These are phyloP conservation scores for Picochlorum sp. DNA, from an alignment of 139 green algal species.

Conservation along the genomic window DNA sequence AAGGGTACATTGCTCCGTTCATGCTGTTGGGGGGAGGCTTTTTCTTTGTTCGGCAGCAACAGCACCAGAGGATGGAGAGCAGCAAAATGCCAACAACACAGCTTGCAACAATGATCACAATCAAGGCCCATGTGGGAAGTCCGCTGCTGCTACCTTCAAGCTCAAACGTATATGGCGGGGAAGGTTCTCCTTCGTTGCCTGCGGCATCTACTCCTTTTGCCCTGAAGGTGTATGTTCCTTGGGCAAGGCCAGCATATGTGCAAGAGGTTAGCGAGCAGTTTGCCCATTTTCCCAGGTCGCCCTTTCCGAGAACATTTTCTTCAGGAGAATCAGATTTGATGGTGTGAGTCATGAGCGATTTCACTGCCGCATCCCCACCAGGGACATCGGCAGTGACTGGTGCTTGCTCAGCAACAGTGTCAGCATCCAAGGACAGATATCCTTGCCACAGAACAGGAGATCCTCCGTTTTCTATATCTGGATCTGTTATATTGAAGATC, in stretches of 20 bases:
- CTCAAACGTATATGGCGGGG: constrained; percentile 17
- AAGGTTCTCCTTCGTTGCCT: constrained; percentile 28
- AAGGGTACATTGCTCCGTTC: background rate
- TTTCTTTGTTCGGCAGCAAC: constrained; percentile 9
- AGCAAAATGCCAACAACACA: constrained; percentile 8
- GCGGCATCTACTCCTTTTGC: constrained; percentile 26
- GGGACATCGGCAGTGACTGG: too few relatives aligned
- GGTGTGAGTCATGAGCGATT: background rate
- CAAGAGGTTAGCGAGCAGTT: constrained; percentile 17
- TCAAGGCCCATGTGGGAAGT: constrained; percentile 25
- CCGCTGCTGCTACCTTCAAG: constrained; percentile 3
- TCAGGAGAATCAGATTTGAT: background rate
- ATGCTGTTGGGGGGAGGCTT: background rate
- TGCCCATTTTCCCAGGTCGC: constrained; percentile 16
- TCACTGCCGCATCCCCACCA: background rate
- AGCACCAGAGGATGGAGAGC: constrained; percentile 5
- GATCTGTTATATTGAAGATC: background rate
- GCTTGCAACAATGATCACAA: constrained; percentile 6
- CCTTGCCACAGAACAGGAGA: constrained; percentile 1
- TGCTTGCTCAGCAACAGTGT: too few relatives aligned
- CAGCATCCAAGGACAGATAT: background rate
- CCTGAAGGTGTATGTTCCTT: constrained; percentile 21
- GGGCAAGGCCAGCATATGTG: constrained; percentile 11
- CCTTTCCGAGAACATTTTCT: constrained; percentile 3
- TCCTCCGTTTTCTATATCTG: background rate